Conservation (phyloP, 176 grass and related monocot species). For the Oryza nivara region DNA sequence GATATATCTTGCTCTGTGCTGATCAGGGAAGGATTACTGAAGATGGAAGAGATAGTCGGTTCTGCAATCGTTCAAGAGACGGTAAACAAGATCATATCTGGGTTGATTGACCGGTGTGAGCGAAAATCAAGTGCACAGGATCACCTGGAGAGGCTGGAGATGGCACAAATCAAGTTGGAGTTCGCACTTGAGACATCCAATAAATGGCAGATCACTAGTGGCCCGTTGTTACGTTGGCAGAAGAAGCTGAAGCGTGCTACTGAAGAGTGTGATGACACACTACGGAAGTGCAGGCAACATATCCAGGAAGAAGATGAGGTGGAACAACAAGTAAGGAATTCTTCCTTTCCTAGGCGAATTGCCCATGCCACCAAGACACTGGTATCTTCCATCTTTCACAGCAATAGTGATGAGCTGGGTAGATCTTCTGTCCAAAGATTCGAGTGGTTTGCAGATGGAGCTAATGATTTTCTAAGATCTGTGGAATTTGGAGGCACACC, state of each 20-base stretch:
- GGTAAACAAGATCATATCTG: not conserved
- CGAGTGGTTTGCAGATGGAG: not conserved
- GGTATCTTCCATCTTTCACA: not conserved
- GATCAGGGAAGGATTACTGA: not conserved
- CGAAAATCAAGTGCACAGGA: not conserved
- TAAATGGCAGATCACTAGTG: not conserved
- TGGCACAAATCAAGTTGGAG: not conserved
- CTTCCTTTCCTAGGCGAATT: constrained; percentile 1
- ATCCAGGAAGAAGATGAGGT: not conserved
- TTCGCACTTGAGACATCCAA: not conserved
- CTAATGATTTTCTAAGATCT: not conserved
- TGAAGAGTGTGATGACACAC: not conserved
- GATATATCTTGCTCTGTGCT: not conserved
- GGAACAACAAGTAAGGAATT: not conserved
- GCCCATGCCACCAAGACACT: not conserved
- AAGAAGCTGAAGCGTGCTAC: not conserved
- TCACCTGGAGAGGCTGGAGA: constrained; percentile 25
- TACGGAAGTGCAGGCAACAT: not conserved
- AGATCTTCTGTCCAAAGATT: not conserved
- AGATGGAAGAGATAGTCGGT: not conserved
- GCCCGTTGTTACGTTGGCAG: not conserved
- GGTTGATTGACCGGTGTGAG: not conserved
- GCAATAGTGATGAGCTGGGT: not conserved
- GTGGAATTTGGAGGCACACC: constrained; percentile 4
- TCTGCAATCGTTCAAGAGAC: not conserved